phyloP scores from a whole-genome alignment of 83 land plant species.

The Larix sibirica region DNA sequence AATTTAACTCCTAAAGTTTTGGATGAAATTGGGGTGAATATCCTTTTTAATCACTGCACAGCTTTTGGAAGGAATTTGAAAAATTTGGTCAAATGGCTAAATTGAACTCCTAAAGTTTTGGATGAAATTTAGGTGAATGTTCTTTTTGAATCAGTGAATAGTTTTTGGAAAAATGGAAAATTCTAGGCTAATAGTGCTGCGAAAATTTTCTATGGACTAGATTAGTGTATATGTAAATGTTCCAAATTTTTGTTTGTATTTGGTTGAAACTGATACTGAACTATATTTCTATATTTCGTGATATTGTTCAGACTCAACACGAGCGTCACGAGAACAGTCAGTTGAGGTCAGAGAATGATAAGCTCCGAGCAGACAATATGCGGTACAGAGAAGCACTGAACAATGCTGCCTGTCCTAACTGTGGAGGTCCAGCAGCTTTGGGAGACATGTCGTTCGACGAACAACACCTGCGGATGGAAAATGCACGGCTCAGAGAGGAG shows the following conservation, averaged over 20 bases:
- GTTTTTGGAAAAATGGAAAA: not conserved
- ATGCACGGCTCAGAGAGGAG: constrained; percentile 37
- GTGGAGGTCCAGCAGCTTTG: constrained; percentile 47
- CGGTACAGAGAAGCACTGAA: constrained; percentile 29
- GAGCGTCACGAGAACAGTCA: constrained; percentile 38
- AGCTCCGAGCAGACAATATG: constrained; percentile 34
- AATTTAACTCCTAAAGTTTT: too few relatives aligned
- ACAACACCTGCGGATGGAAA: constrained; percentile 40
- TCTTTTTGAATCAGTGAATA: not conserved
- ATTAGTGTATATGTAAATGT: not conserved
- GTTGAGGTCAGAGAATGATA: constrained; percentile 39
- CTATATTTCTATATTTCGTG: not conserved
- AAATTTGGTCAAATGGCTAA: too few relatives aligned
- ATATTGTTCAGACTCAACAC: constrained; percentile 31
- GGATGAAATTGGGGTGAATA: too few relatives aligned
- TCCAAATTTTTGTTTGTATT: not conserved
- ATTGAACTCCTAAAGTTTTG: too few relatives aligned
- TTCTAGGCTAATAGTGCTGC: constrained; percentile 1
- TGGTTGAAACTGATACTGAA: not conserved
- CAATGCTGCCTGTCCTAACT: constrained; percentile 41
- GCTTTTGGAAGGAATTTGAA: too few relatives aligned
- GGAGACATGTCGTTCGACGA: constrained; percentile 54
- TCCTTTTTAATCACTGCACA: too few relatives aligned
- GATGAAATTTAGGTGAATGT: constrained; percentile 8
- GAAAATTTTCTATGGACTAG: not conserved